Evolutionary conservation across 1,284 basidiomycete genomes (phyloP).

Genomic region (Ustilago trichophora): DNA sequence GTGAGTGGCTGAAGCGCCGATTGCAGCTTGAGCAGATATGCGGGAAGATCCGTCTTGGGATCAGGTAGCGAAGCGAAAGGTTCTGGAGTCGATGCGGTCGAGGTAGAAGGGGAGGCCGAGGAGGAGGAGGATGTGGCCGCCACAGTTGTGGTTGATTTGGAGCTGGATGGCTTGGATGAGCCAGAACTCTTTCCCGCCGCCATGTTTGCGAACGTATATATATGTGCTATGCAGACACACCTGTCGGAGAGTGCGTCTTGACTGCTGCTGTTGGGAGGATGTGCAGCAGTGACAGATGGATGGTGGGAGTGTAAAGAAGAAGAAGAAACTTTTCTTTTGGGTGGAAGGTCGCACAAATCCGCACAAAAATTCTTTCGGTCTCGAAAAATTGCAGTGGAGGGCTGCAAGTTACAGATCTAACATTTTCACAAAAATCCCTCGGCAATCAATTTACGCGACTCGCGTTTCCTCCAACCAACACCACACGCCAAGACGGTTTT

Average conservation of each 20-base stretch:
- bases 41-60: constrained; percentile 24
- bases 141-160: background rate
- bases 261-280: background rate
- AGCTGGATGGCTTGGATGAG: constrained; percentile 14
- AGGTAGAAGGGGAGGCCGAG: constrained; percentile 4
- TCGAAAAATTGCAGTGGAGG: constrained; percentile 18
- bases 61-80: constrained; percentile 19
- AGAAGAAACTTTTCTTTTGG: too few relatives aligned
- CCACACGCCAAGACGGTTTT: too few relatives aligned
- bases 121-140: constrained; percentile 2
- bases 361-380: constrained; percentile 6
- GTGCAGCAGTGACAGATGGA: constrained; percentile 1
- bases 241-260: background rate
- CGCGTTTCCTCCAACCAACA: constrained; percentile 1
- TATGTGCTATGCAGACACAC: background rate
- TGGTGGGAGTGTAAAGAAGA: background rate
- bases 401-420: constrained; percentile 1
- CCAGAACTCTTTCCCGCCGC: background rate
- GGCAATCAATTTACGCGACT: constrained; percentile 25
- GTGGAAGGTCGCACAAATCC: too few relatives aligned
- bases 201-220: too few relatives aligned
- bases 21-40: constrained; percentile 50
- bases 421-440: background rate
- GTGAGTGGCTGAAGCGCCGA: constrained; percentile 52
- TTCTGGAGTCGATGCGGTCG: constrained; percentile 17